Evolutionary conservation across 345 rosid species (phyloP), one percentile per base, ranked within the genome.

Genomic region (Salix suchowensis): DNA sequence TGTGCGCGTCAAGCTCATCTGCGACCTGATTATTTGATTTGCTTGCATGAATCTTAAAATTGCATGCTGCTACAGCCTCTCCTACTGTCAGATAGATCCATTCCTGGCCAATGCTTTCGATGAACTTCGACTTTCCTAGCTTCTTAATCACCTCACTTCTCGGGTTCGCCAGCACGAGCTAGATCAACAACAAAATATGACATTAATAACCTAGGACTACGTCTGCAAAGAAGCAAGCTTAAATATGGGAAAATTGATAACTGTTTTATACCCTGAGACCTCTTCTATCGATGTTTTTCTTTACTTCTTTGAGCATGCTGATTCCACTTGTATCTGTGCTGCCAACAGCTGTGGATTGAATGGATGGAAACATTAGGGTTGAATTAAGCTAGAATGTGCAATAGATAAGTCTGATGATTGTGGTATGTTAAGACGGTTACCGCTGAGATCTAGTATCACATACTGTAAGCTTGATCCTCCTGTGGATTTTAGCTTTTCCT

Each of bases 311-410:
- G 3, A 77, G 28, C 77, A 77, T 76, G 44, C 77, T 50, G 60
- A 81, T 81, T 37, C 83, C 83, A 71, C 83, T 80, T 71, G 84
- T 77, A 32, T 81, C 83, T 58, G 76, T 76, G 80, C 79, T 80
- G 8, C 83, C 84, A 68, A 81, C 54, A 60, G 77, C 83, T 72
- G 77, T 36, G 18, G 75, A 40, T 68, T 39, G 40, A 65, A 36
- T 18, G n/a, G 44, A 6, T 32, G 50, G 52, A 55, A 62, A 69
- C 65, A 37, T 71, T 42, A 40, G 60, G 14, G 61, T 30, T 19
- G 16, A 7, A 32, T 30, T 3, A 58, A 65, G 68, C 68, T 65
- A 28, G 2, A 2, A 58, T 21, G 48, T 34, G 32, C 23, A 66
- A 8, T 26, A 74, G 32, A 12, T 65, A 30, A 65, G 32, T 0